These are phyloP conservation scores for Olyra latifolia DNA, from an alignment of 176 grass and related monocot genomes.

Conservation along the genomic window DNA sequence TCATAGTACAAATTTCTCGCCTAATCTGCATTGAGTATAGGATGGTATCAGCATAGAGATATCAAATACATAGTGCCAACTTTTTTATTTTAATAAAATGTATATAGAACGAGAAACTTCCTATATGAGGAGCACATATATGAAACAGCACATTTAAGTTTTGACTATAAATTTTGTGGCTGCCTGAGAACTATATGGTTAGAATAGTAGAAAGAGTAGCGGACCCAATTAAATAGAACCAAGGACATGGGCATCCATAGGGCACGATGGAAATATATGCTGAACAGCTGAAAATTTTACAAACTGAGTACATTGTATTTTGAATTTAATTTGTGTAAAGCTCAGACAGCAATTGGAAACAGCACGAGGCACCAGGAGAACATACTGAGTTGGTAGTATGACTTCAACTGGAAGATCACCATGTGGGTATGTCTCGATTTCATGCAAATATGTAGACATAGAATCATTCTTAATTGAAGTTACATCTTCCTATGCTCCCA, in stretches of 20 bases:
- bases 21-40: constrained; percentile 76
- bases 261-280: constrained; percentile 3
- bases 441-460: constrained; percentile 37
- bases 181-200: background rate
- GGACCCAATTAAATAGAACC: constrained; percentile 2
- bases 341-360: constrained; percentile 36
- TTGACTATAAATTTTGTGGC: background rate
- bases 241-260: background rate
- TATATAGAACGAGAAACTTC: background rate
- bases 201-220: constrained; percentile 1
- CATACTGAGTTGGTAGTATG: constrained; percentile 43
- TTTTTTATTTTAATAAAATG: background rate
- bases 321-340: constrained; percentile 29
- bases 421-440: constrained; percentile 27
- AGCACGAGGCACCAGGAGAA: constrained; percentile 24
- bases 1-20: constrained; percentile 96
- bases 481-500: constrained; percentile 50
- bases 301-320: background rate
- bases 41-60: constrained; percentile 27
- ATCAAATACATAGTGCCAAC: background rate
- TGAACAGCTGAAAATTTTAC: background rate
- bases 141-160: background rate
- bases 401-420: constrained; percentile 43
- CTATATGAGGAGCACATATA: background rate
- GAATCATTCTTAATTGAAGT: constrained; percentile 45